Evolutionary conservation across 805 yeast species (phyloP).

Genomic region (Candida vaughaniae): DNA sequence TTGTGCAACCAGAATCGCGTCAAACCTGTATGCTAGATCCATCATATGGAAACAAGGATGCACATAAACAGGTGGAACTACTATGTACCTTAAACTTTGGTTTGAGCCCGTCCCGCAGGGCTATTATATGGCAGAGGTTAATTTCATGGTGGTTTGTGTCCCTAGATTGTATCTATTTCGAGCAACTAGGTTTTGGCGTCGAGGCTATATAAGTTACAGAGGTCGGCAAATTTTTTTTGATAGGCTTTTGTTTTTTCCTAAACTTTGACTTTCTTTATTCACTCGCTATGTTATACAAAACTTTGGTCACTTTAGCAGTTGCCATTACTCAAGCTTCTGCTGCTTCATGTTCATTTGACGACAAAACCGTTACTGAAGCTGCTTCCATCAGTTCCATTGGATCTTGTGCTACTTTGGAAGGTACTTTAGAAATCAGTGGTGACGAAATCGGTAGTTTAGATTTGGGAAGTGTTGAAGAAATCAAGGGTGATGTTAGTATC

Average conservation of each 20-base stretch:
- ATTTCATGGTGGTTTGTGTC: slow-evolving; percentile 9
- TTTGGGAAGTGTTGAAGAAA: slow-evolving; percentile 26
- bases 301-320: slow-evolving; percentile 9
- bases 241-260: no score
- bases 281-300: slow-evolving; percentile 10
- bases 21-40: not conserved
- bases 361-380: slow-evolving; percentile 38
- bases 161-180: not conserved
- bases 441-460: slow-evolving; percentile 29
- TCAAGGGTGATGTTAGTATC: slow-evolving; percentile 31
- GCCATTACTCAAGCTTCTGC: slow-evolving; percentile 5
- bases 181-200: not conserved
- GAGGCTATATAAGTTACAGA: not conserved
- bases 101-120: not conserved
- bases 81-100: slow-evolving; percentile 2
- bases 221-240: slow-evolving; percentile 1
- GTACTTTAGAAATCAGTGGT: slow-evolving; percentile 37
- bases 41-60: no score
- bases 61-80: not conserved
- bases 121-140: not conserved
- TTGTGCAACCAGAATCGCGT: slow-evolving; percentile 4
- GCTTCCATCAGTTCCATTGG: slow-evolving; percentile 31
- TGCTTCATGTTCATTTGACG: slow-evolving; percentile 35
- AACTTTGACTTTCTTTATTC: not conserved
- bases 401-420: slow-evolving; percentile 43